phyloP scores from a whole-genome alignment of 129 eudicot species.

The Ambrosia trifida region DNA sequence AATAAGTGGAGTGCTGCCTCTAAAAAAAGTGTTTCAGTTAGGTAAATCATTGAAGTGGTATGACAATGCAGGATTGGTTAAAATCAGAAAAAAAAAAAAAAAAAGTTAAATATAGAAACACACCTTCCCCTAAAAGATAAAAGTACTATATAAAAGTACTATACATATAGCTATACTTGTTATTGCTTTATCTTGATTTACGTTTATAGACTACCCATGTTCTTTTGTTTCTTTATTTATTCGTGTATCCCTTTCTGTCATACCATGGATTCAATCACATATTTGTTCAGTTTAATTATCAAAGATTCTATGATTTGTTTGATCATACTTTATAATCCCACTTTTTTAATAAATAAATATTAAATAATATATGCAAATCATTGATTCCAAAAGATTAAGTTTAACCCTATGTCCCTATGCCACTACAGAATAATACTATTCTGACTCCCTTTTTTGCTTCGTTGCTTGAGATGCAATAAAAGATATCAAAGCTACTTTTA shows the following conservation, averaged over 20 bases:
- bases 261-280: constrained; percentile 9
- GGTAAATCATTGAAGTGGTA: too few relatives aligned
- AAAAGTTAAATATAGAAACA: too few relatives aligned
- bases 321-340: constrained; percentile 29
- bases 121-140: too few relatives aligned
- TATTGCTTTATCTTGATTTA: constrained; percentile 1
- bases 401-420: constrained; percentile 34
- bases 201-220: not conserved
- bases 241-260: not conserved
- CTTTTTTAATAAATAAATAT: constrained; percentile 11
- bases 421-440: constrained; percentile 31
- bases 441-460: constrained; percentile 28
- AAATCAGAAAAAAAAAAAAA: too few relatives aligned
- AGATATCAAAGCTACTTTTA: constrained; percentile 25
- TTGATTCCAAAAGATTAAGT: constrained; percentile 37
- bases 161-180: too few relatives aligned
- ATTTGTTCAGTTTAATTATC: constrained; percentile 1
- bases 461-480: constrained; percentile 39
- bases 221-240: not conserved
- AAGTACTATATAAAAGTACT: too few relatives aligned
- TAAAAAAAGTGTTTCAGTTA: too few relatives aligned
- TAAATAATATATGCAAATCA: constrained; percentile 29
- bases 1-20: too few relatives aligned
- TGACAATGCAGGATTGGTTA: too few relatives aligned
- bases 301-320: constrained; percentile 35